Base-by-base conservation (phyloP, 208 protist species). In the Trypanosoma scelopori region DNA sequence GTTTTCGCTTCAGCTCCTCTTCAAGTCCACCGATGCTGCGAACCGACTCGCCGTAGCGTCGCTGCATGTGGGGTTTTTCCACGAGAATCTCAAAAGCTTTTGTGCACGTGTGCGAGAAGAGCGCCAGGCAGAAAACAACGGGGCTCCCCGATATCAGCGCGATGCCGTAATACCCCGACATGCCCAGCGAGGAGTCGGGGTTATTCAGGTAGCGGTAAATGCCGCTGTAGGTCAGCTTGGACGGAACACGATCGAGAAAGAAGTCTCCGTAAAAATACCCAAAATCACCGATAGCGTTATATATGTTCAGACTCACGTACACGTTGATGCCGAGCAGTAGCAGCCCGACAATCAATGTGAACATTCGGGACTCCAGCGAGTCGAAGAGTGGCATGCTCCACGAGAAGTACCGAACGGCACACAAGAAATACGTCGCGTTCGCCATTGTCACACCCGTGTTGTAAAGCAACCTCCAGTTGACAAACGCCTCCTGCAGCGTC, bases 181-280 rank as follows among this genome's bases (percentile, higher is more conserved):
- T 94, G 15, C 93, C 96, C 13, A 94, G 87, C 3, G 90, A 82
- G 11, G 78, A 76, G 57, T 98, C 90, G 1, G 94, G 95, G 77
- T 98, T 97, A 79, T 98, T 98, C n/a, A 98, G 62, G 63, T 95
- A 98, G 51, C 97, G 82, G 69, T 98, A 98, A 25, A 98, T 96
- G 58, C 95, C 94, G 43, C 76, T 87, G 71, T 98, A 98, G 50
- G 82, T 86, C 28, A 98, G 75, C 51, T 71, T 85, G 4, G 81
- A 70, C 30, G 87, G 81, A 12, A 94, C 78, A 22, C 80, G 65
- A 16, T 78, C 69, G 58, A 92, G 71, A 69, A 95, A 94, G 48
- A 97, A 95, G 69, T 94, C 79, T 60, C 93, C 97, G 78, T 97
- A 98, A 73, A 97, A 98, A 65, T 91, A 97, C 6, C 95, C 97